A percentile compares a stretch with the other conserved stretches of the same genome.
Conservation (phyloP, 1,284 basidiomycete species). For the Tylopilus orsonianus region DNA sequence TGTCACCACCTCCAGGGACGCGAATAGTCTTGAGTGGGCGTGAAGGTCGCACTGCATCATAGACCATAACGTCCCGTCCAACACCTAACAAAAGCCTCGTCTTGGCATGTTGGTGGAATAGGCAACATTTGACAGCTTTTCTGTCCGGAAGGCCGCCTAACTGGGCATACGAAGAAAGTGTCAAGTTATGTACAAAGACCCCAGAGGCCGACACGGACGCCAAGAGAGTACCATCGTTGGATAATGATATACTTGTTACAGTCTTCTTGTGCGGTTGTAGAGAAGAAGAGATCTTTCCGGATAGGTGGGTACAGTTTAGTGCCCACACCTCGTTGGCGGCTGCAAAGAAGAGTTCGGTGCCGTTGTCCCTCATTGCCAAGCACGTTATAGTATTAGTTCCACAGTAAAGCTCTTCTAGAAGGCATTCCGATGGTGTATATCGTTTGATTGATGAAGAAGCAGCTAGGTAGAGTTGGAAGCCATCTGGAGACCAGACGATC, state of each 20-base stretch:
- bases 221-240: constrained; percentile 56
- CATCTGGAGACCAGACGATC: constrained; percentile 56
- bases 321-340: constrained; percentile 55
- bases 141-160: constrained; percentile 50
- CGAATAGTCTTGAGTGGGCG: constrained; percentile 51
- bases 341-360: constrained; percentile 46
- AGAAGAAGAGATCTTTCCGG: constrained; percentile 50
- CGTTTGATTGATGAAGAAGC: constrained; percentile 45
- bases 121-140: constrained; percentile 43
- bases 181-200: constrained; percentile 60
- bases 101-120: constrained; percentile 60
- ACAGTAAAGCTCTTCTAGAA: constrained; percentile 42
- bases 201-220: constrained; percentile 51
- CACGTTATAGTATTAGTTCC: constrained; percentile 38
- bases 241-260: constrained; percentile 54
- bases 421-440: constrained; percentile 50
- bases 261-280: constrained; percentile 60
- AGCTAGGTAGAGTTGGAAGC: constrained; percentile 51
- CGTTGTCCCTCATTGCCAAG: constrained; percentile 47
- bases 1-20: constrained; percentile 45
- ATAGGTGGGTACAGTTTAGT: constrained; percentile 51
- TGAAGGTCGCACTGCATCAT: constrained; percentile 59
- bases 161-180: constrained; percentile 44
- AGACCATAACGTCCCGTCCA: constrained; percentile 56
- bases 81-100: constrained; percentile 56